Percentiles rank a stretch among this genome's conserved stretches.
Evolutionary conservation across 75 land plant species (phyloP).

Genomic region (Chamaecyparis obtusa): DNA sequence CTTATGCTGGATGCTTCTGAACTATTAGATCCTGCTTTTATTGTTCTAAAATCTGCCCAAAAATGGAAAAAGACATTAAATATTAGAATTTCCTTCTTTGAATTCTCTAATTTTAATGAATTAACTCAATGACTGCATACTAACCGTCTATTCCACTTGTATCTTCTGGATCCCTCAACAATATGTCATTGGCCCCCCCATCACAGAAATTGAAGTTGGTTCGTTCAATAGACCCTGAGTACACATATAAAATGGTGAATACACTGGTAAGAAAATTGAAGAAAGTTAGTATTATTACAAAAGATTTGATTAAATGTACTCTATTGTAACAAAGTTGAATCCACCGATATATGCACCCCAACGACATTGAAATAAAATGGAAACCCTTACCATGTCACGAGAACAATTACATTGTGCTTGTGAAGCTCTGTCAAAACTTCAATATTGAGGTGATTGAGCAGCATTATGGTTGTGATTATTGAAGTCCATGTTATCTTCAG

Average conservation of each 20-base stretch:
- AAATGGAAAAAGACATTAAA: background rate
- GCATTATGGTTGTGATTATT: too few relatives aligned
- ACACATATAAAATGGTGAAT: background rate
- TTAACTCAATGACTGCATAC: background rate
- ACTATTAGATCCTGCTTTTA: background rate
- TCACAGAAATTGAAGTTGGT: background rate
- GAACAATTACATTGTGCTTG: too few relatives aligned
- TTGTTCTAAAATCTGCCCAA: background rate
- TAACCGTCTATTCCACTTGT: slow-evolving; percentile 2
- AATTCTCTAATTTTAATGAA: background rate
- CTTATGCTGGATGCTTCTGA: background rate
- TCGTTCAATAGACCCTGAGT: background rate
- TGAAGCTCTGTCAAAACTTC: too few relatives aligned
- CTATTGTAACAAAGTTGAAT: too few relatives aligned
- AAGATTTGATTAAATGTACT: too few relatives aligned
- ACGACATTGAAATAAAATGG: too few relatives aligned
- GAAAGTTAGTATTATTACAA: too few relatives aligned
- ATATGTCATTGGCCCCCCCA: background rate
- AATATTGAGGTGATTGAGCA: too few relatives aligned
- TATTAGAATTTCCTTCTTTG: background rate
- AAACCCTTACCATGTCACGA: too few relatives aligned
- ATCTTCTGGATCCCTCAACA: background rate
- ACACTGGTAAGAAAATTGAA: background rate
- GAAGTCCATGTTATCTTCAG: too few relatives aligned
- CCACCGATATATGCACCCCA: too few relatives aligned